Evolutionary conservation across 768 basidiomycete species (phyloP).

Genomic region (Sarcodon aspratus): DNA sequence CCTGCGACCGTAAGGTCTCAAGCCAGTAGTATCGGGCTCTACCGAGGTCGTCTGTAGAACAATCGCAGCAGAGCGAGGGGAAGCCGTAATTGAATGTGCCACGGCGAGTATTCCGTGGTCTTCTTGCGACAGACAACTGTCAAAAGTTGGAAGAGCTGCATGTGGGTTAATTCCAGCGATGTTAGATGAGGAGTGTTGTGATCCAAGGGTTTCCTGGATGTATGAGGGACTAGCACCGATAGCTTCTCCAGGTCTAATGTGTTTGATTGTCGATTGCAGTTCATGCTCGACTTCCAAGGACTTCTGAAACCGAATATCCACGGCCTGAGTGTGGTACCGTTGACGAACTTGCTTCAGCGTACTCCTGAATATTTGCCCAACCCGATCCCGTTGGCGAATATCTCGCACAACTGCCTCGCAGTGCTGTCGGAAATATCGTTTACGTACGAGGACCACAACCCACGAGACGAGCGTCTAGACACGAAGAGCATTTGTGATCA

Average conservation of each 20-base stretch:
- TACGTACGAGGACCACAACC: slow-evolving; percentile 56
- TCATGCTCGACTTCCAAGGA: not conserved
- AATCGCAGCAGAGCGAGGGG: slow-evolving; percentile 18
- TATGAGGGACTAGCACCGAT: slow-evolving; percentile 8
- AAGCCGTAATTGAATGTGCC: slow-evolving; percentile 20
- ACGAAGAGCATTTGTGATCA: slow-evolving; percentile 20
- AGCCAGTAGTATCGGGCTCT: slow-evolving; percentile 4
- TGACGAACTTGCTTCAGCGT: not conserved
- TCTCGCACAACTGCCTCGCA: slow-evolving; percentile 4
- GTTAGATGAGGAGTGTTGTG: no score
- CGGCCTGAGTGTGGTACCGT: not conserved
- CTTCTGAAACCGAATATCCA: not conserved
- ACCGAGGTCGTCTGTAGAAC: slow-evolving; percentile 12
- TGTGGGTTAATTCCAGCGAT: no score
- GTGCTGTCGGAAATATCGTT: slow-evolving; percentile 22
- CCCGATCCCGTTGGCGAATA: no score
- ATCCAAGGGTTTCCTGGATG: no score
- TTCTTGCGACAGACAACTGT: not conserved
- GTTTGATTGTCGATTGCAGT: not conserved
- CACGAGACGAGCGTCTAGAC: slow-evolving; percentile 44
- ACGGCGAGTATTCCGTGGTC: slow-evolving; percentile 14
- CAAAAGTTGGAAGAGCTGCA: no score
- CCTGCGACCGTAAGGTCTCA: not conserved
- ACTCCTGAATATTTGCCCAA: no score
- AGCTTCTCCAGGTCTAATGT: slow-evolving; percentile 6